Evolutionary conservation across 2,329 filamentous ascomycete genomes (phyloP).

Genomic region (Cladophialophora bantiana): DNA sequence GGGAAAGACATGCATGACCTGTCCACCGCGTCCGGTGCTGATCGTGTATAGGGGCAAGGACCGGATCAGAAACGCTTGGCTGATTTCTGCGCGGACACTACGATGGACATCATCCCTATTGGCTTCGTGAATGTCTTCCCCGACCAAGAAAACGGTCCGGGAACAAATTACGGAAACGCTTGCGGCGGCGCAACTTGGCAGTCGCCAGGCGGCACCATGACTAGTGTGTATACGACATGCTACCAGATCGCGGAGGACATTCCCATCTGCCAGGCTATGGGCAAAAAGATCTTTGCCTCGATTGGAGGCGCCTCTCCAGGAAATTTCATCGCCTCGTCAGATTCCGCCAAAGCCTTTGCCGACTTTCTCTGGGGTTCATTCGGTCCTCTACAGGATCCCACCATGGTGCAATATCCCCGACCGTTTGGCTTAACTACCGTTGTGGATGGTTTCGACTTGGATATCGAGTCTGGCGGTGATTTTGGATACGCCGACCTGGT

Average conservation of each 20-base stretch:
- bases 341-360: constrained; percentile 63
- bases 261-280: constrained; percentile 66
- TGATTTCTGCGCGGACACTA: constrained; percentile 59
- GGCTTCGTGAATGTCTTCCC: constrained; percentile 64
- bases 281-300: constrained; percentile 76
- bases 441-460: constrained; percentile 79
- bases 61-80: constrained; percentile 55
- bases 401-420: constrained; percentile 55
- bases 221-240: constrained; percentile 54
- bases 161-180: constrained; percentile 64
- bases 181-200: constrained; percentile 53
- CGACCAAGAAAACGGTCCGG: constrained; percentile 55
- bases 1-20: constrained; percentile 28
- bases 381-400: constrained; percentile 59
- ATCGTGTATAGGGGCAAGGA: constrained; percentile 58
- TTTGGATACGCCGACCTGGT: constrained; percentile 69
- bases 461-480: constrained; percentile 67
- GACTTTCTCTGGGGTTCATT: constrained; percentile 74
- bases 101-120: constrained; percentile 63
- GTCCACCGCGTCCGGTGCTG: constrained; percentile 30
- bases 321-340: constrained; percentile 66
- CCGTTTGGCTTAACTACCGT: constrained; percentile 69
- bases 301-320: constrained; percentile 74
- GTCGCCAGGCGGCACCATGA: constrained; percentile 42
- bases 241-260: constrained; percentile 56